Evolutionary conservation across 495 filamentous ascomycete species (phyloP).

Genomic region (Penicillium alfredii): DNA sequence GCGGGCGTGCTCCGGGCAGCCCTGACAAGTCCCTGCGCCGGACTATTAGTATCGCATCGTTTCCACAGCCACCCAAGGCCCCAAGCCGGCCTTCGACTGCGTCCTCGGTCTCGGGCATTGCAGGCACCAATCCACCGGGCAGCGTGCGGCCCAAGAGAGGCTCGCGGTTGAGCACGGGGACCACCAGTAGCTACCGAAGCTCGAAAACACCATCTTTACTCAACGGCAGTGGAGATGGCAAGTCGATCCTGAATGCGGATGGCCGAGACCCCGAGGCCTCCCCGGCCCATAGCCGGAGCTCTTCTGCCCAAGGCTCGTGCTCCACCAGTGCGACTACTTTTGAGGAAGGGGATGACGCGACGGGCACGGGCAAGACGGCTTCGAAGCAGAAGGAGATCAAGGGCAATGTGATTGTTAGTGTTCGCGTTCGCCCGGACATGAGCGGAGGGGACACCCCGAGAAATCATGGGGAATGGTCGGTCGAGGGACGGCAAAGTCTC

Average conservation of each 20-base stretch:
- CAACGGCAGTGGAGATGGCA: slow-evolving; percentile 70
- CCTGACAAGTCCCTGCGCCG: slow-evolving; percentile 66
- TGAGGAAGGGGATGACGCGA: slow-evolving; percentile 52
- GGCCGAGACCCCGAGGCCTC: slow-evolving; percentile 68
- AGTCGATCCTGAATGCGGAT: slow-evolving; percentile 55
- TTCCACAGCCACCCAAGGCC: slow-evolving; percentile 79
- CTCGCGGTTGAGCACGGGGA: slow-evolving; percentile 37
- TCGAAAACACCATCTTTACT: slow-evolving; percentile 66
- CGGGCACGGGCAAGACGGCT: slow-evolving; percentile 27
- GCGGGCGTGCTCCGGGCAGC: slow-evolving; percentile 30
- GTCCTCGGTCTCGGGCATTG: slow-evolving; percentile 30
- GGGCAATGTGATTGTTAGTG: slow-evolving; percentile 94
- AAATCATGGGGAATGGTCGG: slow-evolving; percentile 80
- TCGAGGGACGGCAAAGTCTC: slow-evolving; percentile 77
- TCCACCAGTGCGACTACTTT: slow-evolving; percentile 86
- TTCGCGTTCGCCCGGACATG: slow-evolving; percentile 78
- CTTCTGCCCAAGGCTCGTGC: slow-evolving; percentile 83
- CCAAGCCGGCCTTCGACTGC: slow-evolving; percentile 43
- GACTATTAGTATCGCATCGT: slow-evolving; percentile 84
- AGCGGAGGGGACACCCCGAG: slow-evolving; percentile 52
- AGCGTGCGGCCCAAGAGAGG: slow-evolving; percentile 29
- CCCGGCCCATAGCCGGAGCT: slow-evolving; percentile 80
- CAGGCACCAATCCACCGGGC: slow-evolving; percentile 21
- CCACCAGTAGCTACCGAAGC: slow-evolving; percentile 43
- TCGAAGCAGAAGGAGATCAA: slow-evolving; percentile 59